Conservation (phyloP, 2,329 filamentous ascomycete species). For the Coniella vitis region DNA sequence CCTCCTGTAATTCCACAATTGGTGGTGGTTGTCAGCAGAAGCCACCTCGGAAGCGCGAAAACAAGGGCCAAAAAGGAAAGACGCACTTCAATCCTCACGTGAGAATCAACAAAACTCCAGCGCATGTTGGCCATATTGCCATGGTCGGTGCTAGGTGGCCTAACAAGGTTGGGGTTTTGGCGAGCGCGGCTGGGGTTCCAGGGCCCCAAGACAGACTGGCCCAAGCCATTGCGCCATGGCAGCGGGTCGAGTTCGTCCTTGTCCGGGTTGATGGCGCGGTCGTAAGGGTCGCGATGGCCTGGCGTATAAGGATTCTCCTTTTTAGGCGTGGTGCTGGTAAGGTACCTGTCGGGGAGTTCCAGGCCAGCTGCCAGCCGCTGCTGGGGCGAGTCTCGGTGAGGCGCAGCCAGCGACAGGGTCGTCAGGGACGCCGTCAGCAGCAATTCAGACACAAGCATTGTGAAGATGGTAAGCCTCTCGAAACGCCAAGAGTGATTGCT, state of each 20-base stretch:
- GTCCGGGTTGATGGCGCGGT: constrained; percentile 54
- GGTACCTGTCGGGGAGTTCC: constrained; percentile 36
- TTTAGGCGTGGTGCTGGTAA: constrained; percentile 23
- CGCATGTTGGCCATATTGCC: constrained; percentile 65
- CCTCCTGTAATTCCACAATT: constrained; percentile 43
- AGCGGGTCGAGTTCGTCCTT: constrained; percentile 56
- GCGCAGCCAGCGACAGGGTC: constrained; percentile 21
- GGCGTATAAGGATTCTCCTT: constrained; percentile 49
- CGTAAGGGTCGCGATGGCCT: constrained; percentile 52
- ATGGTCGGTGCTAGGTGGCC: constrained; percentile 67
- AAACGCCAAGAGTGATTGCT: neutral
- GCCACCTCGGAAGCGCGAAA: too few species aligned
- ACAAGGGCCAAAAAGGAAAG: too few species aligned
- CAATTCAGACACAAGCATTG: constrained; percentile 9
- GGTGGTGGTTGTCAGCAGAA: neutral
- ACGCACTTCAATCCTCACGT: constrained; percentile 53
- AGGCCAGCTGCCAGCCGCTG: constrained; percentile 47
- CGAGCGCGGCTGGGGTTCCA: constrained; percentile 61
- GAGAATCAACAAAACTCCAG: constrained; percentile 63
- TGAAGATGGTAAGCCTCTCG: too few species aligned
- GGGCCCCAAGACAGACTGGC: constrained; percentile 61
- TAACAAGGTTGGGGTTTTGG: constrained; percentile 64
- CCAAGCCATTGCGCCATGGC: constrained; percentile 57
- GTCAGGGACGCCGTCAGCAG: constrained; percentile 19
- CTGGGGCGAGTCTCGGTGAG: constrained; percentile 43